These are phyloP conservation scores for Boletus rubropictus DNA, from an alignment of 768 basidiomycete genomes.

Conservation along the genomic window DNA sequence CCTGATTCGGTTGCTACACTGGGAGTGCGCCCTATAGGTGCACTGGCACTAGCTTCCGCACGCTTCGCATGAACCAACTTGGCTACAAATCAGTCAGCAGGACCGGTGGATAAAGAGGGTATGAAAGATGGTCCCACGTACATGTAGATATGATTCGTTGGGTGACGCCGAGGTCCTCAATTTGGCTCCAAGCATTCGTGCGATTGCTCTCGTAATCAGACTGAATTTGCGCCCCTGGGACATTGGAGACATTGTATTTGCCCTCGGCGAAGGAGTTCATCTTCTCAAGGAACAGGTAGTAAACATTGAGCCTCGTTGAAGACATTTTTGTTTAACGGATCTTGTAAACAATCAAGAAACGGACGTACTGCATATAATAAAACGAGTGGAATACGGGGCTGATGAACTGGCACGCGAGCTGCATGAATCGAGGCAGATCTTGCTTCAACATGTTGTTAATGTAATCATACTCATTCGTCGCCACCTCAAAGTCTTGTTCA, in stretches of 20 bases:
- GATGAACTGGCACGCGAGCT: slow-evolving; percentile 81
- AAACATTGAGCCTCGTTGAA: slow-evolving; percentile 72
- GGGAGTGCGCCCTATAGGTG: slow-evolving; percentile 33
- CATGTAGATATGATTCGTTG: slow-evolving; percentile 84
- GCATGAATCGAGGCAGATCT: slow-evolving; percentile 92
- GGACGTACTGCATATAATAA: slow-evolving; percentile 96
- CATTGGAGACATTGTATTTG: slow-evolving; percentile 68
- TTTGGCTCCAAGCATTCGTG: slow-evolving; percentile 72
- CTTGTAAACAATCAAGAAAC: not conserved
- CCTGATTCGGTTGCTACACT: slow-evolving; percentile 25
- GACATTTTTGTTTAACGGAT: not conserved
- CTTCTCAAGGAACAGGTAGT: slow-evolving; percentile 92
- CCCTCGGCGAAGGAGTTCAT: slow-evolving; percentile 78
- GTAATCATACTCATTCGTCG: slow-evolving; percentile 89
- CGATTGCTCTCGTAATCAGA: slow-evolving; percentile 73
- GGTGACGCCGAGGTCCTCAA: slow-evolving; percentile 76
- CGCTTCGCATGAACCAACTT: slow-evolving; percentile 61
- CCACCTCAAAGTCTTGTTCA: slow-evolving; percentile 93
- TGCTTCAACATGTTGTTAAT: slow-evolving; percentile 86
- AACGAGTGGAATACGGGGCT: slow-evolving; percentile 97
- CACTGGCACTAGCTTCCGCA: slow-evolving; percentile 24
- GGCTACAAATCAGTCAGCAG: slow-evolving; percentile 37
- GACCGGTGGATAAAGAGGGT: not conserved
- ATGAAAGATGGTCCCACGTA: slow-evolving; percentile 36
- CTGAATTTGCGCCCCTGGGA: slow-evolving; percentile 64